phyloP scores from a whole-genome alignment of 1,284 basidiomycete genomes.

The Anthracocystis setariae region DNA sequence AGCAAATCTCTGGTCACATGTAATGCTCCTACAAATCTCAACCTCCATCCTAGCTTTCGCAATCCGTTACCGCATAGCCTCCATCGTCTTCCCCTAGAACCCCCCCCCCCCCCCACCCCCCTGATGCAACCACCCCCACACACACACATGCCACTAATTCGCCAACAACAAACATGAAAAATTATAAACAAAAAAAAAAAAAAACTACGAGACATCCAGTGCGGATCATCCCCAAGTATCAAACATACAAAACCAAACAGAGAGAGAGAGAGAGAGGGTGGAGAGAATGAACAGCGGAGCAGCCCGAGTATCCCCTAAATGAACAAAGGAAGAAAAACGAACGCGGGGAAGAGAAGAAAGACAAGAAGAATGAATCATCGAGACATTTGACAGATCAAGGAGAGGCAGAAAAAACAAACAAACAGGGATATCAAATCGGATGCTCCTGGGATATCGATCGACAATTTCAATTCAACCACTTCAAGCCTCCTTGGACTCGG shows the following conservation, averaged over 20 bases:
- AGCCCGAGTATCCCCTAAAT: conserved; percentile 19
- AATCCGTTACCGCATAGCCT: conserved; percentile 61
- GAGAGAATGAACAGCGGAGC: conserved; percentile 30
- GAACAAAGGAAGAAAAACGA: conserved; percentile 7
- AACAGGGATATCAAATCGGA: conserved; percentile 28
- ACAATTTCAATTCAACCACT: not conserved
- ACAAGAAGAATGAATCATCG: too few species aligned
- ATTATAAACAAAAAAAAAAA: conserved; percentile 5
- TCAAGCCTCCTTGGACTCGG: conserved; percentile 49
- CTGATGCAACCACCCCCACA: too few species aligned
- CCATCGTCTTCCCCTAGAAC: conserved; percentile 53
- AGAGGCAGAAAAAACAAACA: too few species aligned
- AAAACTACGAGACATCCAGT: conserved; percentile 18
- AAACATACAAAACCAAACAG: conserved; percentile 8
- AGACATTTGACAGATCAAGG: not conserved
- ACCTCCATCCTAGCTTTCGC: conserved; percentile 58
- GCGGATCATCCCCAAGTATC: not conserved
- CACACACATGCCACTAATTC: too few species aligned
- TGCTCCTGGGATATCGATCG: conserved; percentile 47
- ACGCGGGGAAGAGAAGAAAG: too few species aligned
- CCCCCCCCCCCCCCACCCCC: too few species aligned
- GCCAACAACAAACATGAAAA: not conserved
- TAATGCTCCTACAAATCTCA: conserved; percentile 56
- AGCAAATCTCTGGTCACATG: conserved; percentile 47
- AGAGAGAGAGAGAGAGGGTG: not conserved